Base-by-base conservation (phyloP, 108 stramenopile genomes). In the Conticribra weissflogii region DNA sequence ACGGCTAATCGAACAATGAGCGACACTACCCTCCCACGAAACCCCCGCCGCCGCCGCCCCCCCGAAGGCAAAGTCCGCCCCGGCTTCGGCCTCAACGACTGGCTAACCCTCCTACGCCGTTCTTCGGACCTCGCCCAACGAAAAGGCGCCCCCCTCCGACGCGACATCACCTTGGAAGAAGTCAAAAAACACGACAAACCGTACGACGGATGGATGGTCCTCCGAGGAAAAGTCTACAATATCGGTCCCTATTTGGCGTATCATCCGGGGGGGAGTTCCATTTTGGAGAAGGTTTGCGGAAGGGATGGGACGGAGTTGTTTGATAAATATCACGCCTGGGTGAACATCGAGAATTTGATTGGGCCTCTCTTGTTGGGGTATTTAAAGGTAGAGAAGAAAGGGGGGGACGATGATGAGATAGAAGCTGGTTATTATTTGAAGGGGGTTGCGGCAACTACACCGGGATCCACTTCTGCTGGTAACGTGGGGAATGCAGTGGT, bases 241-340 rank as follows among this genome's bases (percentile, higher is more conserved):
- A 80, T 98, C 27, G 79, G 89, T 2, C 96, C 96, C 17, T 98
- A 97, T 77, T 66, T 98, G 57, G 76, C 82, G 49, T 98, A 98
- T 71, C 98, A 98, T 85, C 98, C 98, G 7, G 98, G 98, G 12
- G 98, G 98, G 7, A 63, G 78, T 22, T 72, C 66, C 14, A 93
- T 94, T 56, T 70, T 98, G 29, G 77, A 92, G 29, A 60, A 59
- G 23, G 74, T 71, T 21, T 74, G 90, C 57, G 98, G 98, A 24
- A 81, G 71, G 44, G 97, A 97, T 71, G 89, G 83, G 21, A 96
- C 95, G 17, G 78, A 47, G 14, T 59, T 96, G 46, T 98, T 95
- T 84, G 92, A 97, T 44, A 96, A 94, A 69, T 94, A 93, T 66
- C 96, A 97, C 77, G 63, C 68, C 27, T 97, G 93, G 91, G 90